phyloP scores from a whole-genome alignment of 1,284 basidiomycete genomes.

The Neonothopanus nambi region DNA sequence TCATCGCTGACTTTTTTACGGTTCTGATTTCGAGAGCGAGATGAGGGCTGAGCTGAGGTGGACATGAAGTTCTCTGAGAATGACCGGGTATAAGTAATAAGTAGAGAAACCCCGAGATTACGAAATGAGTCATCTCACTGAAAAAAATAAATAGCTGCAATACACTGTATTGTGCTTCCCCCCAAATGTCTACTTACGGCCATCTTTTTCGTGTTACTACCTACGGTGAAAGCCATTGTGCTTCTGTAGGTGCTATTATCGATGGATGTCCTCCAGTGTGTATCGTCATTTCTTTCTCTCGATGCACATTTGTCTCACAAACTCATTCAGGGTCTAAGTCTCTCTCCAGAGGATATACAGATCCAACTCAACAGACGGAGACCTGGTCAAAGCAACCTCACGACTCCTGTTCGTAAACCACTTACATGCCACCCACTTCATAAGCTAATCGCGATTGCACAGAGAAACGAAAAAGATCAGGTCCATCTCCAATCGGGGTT shows the following conservation, averaged over 20 bases:
- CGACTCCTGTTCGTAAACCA: conserved; percentile 88
- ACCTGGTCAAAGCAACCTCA: conserved; percentile 96
- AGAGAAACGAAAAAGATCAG: conserved; percentile 97
- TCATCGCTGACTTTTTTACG: conserved; percentile 46
- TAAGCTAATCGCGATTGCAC: conserved; percentile 15
- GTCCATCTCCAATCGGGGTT: conserved; percentile 94
- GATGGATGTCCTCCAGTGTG: conserved; percentile 94
- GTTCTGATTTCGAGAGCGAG: conserved; percentile 9
- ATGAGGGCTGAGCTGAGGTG: not conserved
- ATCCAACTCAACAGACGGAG: conserved; percentile 88
- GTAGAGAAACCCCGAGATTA: not conserved
- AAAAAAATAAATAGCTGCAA: no score
- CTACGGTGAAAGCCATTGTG: conserved; percentile 97
- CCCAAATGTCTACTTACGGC: conserved; percentile 95
- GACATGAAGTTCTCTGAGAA: not conserved
- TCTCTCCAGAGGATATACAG: conserved; percentile 87
- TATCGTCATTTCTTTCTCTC: conserved; percentile 17
- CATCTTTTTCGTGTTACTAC: conserved; percentile 92
- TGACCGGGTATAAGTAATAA: not conserved
- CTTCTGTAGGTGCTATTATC: conserved; percentile 96
- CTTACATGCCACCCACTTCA: no score
- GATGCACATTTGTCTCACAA: conserved; percentile 4
- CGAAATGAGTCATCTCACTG: not conserved
- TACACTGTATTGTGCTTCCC: not conserved
- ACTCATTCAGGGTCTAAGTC: conserved; percentile 71